Conservation (phyloP, 2,329 filamentous ascomycete genomes). For the Thermothelomyces thermophilus region DNA sequence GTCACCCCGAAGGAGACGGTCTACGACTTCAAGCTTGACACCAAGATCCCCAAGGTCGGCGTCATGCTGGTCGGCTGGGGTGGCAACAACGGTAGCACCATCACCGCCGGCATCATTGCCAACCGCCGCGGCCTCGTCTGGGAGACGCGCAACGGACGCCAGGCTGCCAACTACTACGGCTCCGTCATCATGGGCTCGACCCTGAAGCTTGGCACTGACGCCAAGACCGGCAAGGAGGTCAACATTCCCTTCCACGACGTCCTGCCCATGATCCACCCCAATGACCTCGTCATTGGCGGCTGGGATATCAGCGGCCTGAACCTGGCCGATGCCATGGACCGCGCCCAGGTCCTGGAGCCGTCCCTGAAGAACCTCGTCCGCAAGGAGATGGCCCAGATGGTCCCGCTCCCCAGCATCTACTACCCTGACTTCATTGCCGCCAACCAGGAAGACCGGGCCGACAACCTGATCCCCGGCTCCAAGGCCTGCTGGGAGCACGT, state of each 20-base stretch:
- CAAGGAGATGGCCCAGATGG: conserved; percentile 88
- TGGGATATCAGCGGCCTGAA: conserved; percentile 97
- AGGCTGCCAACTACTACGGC: conserved; percentile 92
- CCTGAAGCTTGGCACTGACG: conserved; percentile 88
- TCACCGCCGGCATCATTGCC: conserved; percentile 94
- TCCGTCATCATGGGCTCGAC: conserved; percentile 97
- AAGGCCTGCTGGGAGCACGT: conserved; percentile 85
- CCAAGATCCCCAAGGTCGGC: conserved; percentile 85
- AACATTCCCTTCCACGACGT: conserved; percentile 95
- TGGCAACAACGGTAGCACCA: conserved; percentile 96
- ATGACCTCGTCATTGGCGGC: conserved; percentile 88
- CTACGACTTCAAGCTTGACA: conserved; percentile 97
- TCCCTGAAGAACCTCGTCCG: conserved; percentile 80
- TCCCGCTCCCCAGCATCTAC: conserved; percentile 90
- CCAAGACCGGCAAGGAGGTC: conserved; percentile 77
- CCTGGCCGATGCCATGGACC: conserved; percentile 88
- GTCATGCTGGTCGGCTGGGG: conserved; percentile 98
- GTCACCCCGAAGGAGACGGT: conserved; percentile 81
- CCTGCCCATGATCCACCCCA: conserved; percentile 93
- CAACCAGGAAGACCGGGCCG: conserved; percentile 93
- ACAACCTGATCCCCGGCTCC: conserved; percentile 77
- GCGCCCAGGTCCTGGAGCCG: conserved; percentile 91
- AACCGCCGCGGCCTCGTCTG: conserved; percentile 81
- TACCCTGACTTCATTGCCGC: conserved; percentile 99
- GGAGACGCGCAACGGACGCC: conserved; percentile 88